Percentiles rank a stretch among this genome's conserved stretches.
phyloP scores from a whole-genome alignment of 345 rosid species.

The Ricinus communis region DNA sequence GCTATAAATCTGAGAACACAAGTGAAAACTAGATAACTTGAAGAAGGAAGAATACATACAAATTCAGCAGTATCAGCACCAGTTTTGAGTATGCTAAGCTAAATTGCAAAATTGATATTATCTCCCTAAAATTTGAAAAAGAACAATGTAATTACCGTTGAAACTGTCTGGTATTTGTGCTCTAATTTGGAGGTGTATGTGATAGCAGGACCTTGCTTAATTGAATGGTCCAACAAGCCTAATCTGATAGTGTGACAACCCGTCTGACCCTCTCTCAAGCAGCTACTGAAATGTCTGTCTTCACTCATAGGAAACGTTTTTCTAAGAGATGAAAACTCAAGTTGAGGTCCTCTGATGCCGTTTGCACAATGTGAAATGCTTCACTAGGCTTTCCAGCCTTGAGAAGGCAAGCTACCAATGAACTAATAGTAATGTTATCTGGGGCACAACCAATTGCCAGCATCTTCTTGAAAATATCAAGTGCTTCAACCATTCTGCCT shows the following conservation, averaged over 20 bases:
- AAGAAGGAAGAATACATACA: conserved; percentile 3
- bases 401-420: conserved; percentile 72
- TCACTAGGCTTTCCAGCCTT: conserved; percentile 92
- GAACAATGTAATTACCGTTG: conserved; percentile 33
- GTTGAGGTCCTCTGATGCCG: conserved; percentile 37
- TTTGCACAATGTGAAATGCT: conserved; percentile 51
- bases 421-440: conserved; percentile 56
- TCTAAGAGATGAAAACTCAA: conserved; percentile 35
- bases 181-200: conserved; percentile 25
- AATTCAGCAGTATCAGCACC: neutral
- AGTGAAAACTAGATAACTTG: neutral
- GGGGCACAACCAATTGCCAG: conserved; percentile 70
- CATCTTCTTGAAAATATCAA: conserved; percentile 73
- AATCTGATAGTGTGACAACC: conserved; percentile 3
- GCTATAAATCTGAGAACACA: neutral
- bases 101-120: conserved; percentile 13
- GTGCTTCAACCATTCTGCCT: conserved; percentile 84
- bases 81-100: conserved; percentile 9
- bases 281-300: conserved; percentile 51
- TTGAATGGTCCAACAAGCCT: conserved; percentile 5
- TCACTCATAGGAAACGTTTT: conserved; percentile 35
- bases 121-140: conserved; percentile 11
- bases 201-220: neutral
- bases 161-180: conserved; percentile 15
- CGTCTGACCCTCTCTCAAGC: conserved; percentile 48